These are phyloP conservation scores for Pilasporangium apinafurcum DNA, from an alignment of 352 stramenopile species.

Conservation along the genomic window DNA sequence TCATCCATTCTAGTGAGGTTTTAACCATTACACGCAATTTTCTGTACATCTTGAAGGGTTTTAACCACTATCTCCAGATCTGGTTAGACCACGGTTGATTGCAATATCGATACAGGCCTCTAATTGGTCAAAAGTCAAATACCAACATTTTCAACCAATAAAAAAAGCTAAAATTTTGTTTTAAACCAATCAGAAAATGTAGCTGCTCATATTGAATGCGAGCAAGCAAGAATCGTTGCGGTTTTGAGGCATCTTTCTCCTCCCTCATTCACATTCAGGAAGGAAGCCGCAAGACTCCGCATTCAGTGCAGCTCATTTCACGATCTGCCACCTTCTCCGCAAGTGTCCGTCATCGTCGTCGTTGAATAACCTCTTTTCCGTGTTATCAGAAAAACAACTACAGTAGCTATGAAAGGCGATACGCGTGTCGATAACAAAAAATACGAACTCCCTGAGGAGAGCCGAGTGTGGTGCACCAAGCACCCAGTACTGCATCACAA, in stretches of 20 bases:
- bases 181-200: too few species aligned
- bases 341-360: neutral
- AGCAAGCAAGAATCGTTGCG: neutral
- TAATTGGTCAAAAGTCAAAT: too few species aligned
- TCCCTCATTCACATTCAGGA: slow-evolving; percentile 5
- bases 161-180: too few species aligned
- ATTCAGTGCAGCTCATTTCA: slow-evolving; percentile 10
- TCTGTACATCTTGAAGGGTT: too few species aligned
- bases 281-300: neutral
- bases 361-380: neutral
- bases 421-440: slow-evolving; percentile 60
- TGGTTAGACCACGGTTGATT: too few species aligned
- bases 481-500: slow-evolving; percentile 95
- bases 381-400: neutral
- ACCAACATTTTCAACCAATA: too few species aligned
- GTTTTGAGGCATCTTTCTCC: neutral
- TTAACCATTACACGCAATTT: too few species aligned
- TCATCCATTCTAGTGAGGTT: too few species aligned
- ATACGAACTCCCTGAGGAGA: slow-evolving; percentile 47
- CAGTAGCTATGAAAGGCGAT: slow-evolving; percentile 47
- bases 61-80: too few species aligned
- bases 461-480: slow-evolving; percentile 78
- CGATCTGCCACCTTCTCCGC: slow-evolving; percentile 7
- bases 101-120: too few species aligned
- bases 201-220: slow-evolving; percentile 9